These are phyloP conservation scores for Apiotrichum siamense DNA, from an alignment of 1,284 basidiomycete species.

Conservation along the genomic window DNA sequence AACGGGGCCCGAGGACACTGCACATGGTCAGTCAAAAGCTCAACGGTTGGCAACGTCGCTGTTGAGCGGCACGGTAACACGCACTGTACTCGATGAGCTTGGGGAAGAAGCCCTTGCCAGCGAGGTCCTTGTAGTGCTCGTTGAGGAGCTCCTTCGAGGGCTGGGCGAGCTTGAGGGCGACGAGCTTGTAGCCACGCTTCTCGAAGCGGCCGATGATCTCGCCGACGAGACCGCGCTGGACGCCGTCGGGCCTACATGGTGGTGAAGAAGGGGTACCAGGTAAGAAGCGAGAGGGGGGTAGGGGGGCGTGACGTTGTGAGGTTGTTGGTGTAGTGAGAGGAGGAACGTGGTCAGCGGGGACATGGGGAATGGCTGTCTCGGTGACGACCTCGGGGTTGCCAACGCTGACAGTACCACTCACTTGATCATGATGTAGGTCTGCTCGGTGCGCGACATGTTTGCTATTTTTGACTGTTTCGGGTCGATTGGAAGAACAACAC, in stretches of 20 bases:
- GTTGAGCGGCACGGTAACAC: constrained; percentile 8
- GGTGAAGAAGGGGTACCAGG: not conserved
- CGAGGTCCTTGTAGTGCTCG: constrained; percentile 89
- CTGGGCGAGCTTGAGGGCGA: constrained; percentile 78
- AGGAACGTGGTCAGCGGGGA: too few species aligned
- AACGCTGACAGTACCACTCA: constrained; percentile 17
- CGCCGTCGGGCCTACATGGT: constrained; percentile 76
- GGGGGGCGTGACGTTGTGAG: not conserved
- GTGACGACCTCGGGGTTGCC: not conserved
- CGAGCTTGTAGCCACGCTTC: constrained; percentile 81
- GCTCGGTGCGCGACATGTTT: constrained; percentile 49
- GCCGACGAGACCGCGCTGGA: constrained; percentile 90
- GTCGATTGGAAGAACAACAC: not conserved
- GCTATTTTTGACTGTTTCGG: constrained; percentile 14
- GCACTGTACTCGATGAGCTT: constrained; percentile 75
- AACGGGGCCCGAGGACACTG: constrained; percentile 85
- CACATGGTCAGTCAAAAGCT: not conserved
- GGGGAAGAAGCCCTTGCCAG: constrained; percentile 85
- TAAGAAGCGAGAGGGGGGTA: not conserved
- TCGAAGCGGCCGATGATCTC: constrained; percentile 91
- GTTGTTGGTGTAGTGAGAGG: too few species aligned
- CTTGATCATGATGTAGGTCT: constrained; percentile 55
- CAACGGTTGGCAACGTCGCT: not conserved
- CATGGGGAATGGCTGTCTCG: not conserved
- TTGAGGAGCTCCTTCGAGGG: constrained; percentile 75